These are phyloP conservation scores for Podaxis carcinomalis DNA, from an alignment of 768 basidiomycete genomes.

Conservation along the genomic window DNA sequence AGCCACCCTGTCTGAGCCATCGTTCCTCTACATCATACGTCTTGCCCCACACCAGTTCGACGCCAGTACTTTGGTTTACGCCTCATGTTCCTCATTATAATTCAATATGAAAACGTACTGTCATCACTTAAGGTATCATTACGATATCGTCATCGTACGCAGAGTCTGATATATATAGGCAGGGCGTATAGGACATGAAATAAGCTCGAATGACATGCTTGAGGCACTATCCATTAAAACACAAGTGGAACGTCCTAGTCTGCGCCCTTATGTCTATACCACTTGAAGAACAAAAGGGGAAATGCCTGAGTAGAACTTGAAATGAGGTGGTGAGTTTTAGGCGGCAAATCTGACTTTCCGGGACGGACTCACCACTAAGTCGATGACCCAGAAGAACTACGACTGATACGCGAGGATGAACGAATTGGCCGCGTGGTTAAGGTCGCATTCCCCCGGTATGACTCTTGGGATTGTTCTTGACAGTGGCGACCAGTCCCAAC, in stretches of 20 bases:
- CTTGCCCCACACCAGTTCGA: not conserved
- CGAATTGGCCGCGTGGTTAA: not conserved
- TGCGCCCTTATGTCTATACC: not conserved
- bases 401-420: slow-evolving; percentile 5
- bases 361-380: not conserved
- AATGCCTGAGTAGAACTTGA: not conserved
- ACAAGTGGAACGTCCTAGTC: not conserved
- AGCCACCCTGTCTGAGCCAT: not conserved
- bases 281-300: not conserved
- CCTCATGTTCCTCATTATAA: not conserved
- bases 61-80: not conserved
- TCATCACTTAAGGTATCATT: not conserved
- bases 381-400: not conserved
- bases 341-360: not conserved
- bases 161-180: not conserved
- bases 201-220: not conserved
- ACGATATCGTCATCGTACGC: not conserved
- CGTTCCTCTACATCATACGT: not conserved
- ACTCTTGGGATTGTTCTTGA: not conserved
- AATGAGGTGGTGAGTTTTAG: not conserved
- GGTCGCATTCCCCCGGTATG: not conserved
- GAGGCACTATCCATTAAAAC: not conserved
- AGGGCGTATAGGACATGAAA: not conserved
- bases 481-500: not conserved
- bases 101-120: not conserved